Conservation (phyloP, 306 rosid genomes). For the Quercus engelmannii region DNA sequence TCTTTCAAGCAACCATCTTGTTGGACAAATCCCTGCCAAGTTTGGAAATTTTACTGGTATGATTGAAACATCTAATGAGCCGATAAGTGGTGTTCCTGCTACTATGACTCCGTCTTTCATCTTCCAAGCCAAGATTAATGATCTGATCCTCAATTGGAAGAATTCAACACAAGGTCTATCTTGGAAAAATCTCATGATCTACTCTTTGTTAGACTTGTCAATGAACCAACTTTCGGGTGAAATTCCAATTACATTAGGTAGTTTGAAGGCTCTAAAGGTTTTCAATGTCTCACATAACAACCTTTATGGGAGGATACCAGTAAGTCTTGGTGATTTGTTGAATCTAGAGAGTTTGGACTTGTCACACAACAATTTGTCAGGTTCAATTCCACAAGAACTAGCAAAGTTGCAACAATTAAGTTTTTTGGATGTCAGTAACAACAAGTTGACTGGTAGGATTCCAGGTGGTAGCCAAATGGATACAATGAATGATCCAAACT, state of each 20-base stretch:
- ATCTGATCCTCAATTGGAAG: slow-evolving; percentile 30
- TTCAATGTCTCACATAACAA: slow-evolving; percentile 27
- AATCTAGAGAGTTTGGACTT: slow-evolving; percentile 22
- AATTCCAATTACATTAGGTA: slow-evolving; percentile 17
- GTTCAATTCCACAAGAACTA: too few relatives aligned
- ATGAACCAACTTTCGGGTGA: slow-evolving; percentile 16
- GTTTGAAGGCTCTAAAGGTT: slow-evolving; percentile 17
- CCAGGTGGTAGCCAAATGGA: slow-evolving; percentile 25
- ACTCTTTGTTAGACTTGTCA: not conserved
- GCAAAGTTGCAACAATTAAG: too few relatives aligned
- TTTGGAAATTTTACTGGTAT: too few relatives aligned
- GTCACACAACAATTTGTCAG: too few relatives aligned
- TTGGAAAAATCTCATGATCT: not conserved
- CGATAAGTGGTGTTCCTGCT: fast-evolving
- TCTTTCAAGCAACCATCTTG: too few relatives aligned
- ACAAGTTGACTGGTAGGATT: slow-evolving; percentile 15
- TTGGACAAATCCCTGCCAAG: too few relatives aligned
- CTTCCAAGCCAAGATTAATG: not conserved
- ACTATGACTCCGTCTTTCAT: not conserved
- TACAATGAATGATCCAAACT: not conserved
- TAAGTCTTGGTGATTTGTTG: slow-evolving; percentile 23
- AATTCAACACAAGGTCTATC: slow-evolving; percentile 13
- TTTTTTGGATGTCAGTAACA: slow-evolving; percentile 26
- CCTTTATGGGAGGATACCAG: slow-evolving; percentile 20
- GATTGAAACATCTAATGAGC: not conserved